Base-by-base conservation (phyloP, 352 stramenopile species). In the Paralagenidium karlingii region DNA sequence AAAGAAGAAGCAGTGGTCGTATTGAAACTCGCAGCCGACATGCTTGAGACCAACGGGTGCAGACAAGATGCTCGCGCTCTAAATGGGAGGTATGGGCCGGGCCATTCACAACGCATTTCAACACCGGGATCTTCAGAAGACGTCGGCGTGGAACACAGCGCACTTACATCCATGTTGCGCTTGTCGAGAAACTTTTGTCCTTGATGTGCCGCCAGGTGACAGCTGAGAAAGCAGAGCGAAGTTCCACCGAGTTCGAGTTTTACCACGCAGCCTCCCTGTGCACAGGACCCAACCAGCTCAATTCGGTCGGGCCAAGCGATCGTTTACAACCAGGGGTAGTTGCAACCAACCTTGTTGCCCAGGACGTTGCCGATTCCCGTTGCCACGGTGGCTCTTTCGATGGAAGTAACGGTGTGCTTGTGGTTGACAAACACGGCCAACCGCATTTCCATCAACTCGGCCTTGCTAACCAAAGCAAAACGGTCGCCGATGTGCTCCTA, bases 1-100 rank as follows among this genome's bases (percentile, higher is more conserved):
- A 19, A 92, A 80, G 61, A 63, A 86, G 45, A 91, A 91, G 43
- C 68, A 80, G 55, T 94, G 75, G 51, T 90, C 76, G 19, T 85
- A 84, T 43, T 92, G 78, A 24, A 62, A 68, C 40, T 91, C 77
- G 13, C 86, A 57, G 9, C 68, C 56, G 21, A 91, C 55, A 42
- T 77, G 62, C 49, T 80, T 78, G 40, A 71, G 51, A 2, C 71
- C 63, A 11, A 92, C 59, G n/a, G 73, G 54, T 6, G 59, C 48
- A 10, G 61, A 60, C 10, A 91, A 60, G 38, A 94, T 94, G 34
- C 70, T 75, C 3, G 69, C 58, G 34, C 74, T 83, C 76, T 89
- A 29, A 2, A 10, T 2, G 18, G 29, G 11, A 11, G 33, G 9
- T 2, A 50, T 16, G 30, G 7, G 19, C 8, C 30, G 16, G 7